Conservation (phyloP, 2,329 filamentous ascomycete species). For the Pseudocercospora ulei region DNA sequence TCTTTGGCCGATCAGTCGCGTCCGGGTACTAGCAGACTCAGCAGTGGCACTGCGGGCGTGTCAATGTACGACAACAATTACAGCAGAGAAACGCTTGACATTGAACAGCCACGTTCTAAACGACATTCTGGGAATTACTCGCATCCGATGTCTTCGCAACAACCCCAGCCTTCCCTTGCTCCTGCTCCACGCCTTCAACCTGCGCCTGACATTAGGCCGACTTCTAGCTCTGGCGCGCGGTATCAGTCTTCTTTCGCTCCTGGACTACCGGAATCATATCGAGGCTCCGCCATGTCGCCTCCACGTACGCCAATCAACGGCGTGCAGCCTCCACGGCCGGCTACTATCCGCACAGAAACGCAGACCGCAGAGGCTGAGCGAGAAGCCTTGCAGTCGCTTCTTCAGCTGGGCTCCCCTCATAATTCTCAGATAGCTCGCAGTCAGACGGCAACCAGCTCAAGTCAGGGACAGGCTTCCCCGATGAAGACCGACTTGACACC, state of each 20-base stretch:
- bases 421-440: conserved; percentile 35
- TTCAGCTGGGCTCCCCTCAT: conserved; percentile 58
- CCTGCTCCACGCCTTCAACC: conserved; percentile 23
- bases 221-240: conserved; percentile 14
- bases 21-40: conserved; percentile 27
- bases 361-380: conserved; percentile 61
- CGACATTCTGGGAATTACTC: conserved; percentile 30
- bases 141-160: conserved; percentile 13
- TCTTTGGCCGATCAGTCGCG: conserved; percentile 25
- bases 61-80: conserved; percentile 27
- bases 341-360: conserved; percentile 57
- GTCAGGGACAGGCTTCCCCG: conserved; percentile 24
- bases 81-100: conserved; percentile 14
- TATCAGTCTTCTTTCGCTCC: conserved; percentile 13
- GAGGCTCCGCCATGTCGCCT: conserved; percentile 27
- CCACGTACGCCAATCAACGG: conserved; percentile 31
- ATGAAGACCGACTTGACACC: conserved; percentile 24
- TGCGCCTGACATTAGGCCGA: conserved; percentile 29
- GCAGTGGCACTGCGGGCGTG: conserved; percentile 25
- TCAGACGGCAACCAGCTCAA: conserved; percentile 15
- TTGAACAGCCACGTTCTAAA: conserved; percentile 28
- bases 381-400: conserved; percentile 67
- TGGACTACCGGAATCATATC: conserved; percentile 8
- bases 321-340: conserved; percentile 29
- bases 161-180: conserved; percentile 4